phyloP scores from a whole-genome alignment of 352 stramenopile genomes.

The Sclerospora graminicola region DNA sequence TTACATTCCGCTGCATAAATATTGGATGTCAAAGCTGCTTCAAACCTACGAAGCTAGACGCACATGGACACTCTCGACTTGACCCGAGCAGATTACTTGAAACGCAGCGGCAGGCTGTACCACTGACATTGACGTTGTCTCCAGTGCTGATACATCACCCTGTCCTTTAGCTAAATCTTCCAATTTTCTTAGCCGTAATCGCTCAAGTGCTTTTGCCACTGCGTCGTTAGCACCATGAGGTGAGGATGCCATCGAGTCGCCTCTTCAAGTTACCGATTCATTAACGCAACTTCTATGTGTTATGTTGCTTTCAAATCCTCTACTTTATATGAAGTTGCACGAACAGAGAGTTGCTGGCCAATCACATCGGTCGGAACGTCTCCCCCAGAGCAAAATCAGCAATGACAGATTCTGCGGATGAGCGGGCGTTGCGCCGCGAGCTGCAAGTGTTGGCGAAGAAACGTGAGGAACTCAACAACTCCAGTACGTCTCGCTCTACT shows the following conservation, averaged over 20 bases:
- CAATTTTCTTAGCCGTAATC: slow-evolving; percentile 1
- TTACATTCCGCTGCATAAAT: too few species aligned
- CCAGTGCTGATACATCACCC: not conserved
- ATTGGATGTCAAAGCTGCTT: slow-evolving; percentile 32
- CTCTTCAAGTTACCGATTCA: too few species aligned
- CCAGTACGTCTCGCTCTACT: slow-evolving; percentile 13
- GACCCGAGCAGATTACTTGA: slow-evolving; percentile 47
- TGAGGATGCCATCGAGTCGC: too few species aligned
- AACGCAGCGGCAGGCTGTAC: slow-evolving; percentile 27
- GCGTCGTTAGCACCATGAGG: too few species aligned
- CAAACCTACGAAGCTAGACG: slow-evolving; percentile 4
- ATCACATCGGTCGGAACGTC: not conserved
- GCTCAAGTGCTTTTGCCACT: too few species aligned
- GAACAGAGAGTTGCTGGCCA: not conserved
- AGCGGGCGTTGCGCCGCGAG: slow-evolving; percentile 44
- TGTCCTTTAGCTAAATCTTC: not conserved
- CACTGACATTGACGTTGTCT: slow-evolving; percentile 1
- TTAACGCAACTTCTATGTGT: too few species aligned
- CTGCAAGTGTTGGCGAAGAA: slow-evolving; percentile 42
- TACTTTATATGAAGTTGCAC: too few species aligned
- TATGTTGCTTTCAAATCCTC: too few species aligned
- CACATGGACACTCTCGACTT: slow-evolving; percentile 50
- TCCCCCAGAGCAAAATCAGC: not conserved
- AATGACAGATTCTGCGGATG: slow-evolving; percentile 29
- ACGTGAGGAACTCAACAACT: slow-evolving; percentile 30